Base-by-base conservation (phyloP, 208 protist species). In the Tritrichomonas musculus region DNA sequence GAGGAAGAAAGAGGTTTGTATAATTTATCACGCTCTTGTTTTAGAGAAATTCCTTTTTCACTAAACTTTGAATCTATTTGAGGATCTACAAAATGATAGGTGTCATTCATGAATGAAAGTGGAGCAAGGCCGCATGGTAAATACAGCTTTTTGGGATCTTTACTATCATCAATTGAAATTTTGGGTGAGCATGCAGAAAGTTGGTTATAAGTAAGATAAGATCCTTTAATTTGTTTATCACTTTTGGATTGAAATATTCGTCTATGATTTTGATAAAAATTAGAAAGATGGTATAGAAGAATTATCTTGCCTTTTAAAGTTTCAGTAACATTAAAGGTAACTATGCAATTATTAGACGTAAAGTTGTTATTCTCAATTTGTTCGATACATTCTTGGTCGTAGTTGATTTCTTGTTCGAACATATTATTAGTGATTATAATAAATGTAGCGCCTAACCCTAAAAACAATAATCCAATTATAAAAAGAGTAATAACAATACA, bases 221-320 rank as follows among this genome's bases (percentile, higher is more conserved):
- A 3, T 33, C 73, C 73, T 30, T 13, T 8, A 2, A 84, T 13
- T 53, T 84, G 73, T 22, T 53, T n/a, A 53, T 84, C 36, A 33
- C 20, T 53, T 53, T 53, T 49, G 11, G 73, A 84, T 1, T 39
- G 14, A 30, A 53, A 3, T 9, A 47, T 39, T 84, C 73, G 49
- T 33, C 73, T 9, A n/a, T 84, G 73, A 44, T 84, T 84, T 84
- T 84, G 73, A 44, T 84, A 53, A 53, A 84, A 84, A n/a, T 84
- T 84, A 17, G 73, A 39, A 49, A 84, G 73, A 39, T 53, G 20
- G 44, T 84, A 84, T 3, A 39, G 36, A 8, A 84, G 27, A 11
- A 39, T 4, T 11, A 84, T 84, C 14, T 84, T 22, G 3, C 73
- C 73, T 53, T 20, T 77, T 47, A 77, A 47, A 27, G 36, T 33